Conservation (phyloP, 768 basidiomycete species). For the Mycena haematopus region DNA sequence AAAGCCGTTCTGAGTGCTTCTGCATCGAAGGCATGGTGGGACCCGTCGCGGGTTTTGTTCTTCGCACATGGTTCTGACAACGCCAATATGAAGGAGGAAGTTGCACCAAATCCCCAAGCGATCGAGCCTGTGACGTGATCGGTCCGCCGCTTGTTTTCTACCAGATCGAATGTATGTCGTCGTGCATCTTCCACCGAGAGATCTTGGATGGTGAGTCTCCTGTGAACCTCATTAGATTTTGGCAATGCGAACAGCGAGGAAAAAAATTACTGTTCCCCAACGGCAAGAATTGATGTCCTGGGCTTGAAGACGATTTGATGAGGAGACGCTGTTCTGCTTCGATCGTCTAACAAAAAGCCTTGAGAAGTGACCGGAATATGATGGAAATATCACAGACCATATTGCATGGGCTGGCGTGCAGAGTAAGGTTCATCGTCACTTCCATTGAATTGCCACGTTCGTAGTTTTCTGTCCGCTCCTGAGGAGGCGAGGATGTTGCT, state of each 20-base stretch:
- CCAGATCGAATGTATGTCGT: conserved; percentile 24
- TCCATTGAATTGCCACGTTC: conserved; percentile 13
- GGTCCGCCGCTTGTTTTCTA: conserved; percentile 25
- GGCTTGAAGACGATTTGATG: conserved; percentile 55
- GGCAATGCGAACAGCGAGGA: too few relatives aligned
- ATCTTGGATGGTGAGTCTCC: conserved; percentile 17
- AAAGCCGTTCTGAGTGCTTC: conserved; percentile 32
- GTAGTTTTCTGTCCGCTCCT: conserved; percentile 11
- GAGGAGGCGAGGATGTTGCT: conserved; percentile 18
- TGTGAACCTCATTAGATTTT: neutral
- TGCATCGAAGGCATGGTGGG: conserved; percentile 59
- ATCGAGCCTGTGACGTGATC: conserved; percentile 50
- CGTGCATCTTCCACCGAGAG: conserved; percentile 11
- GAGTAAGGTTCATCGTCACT: conserved; percentile 2
- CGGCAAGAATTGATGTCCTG: conserved; percentile 45
- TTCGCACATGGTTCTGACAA: conserved; percentile 55
- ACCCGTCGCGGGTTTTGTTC: conserved; percentile 40
- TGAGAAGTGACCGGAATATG: neutral
- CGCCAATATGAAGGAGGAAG: conserved; percentile 53
- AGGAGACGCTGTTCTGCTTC: conserved; percentile 33
- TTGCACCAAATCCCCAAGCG: conserved; percentile 55
- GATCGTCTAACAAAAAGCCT: conserved; percentile 33
- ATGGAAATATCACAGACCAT: conserved; percentile 1
- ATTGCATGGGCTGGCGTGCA: neutral
- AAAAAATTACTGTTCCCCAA: conserved; percentile 46